These are phyloP conservation scores for Cephaloascus albidus DNA, from an alignment of 805 yeast species.

Conservation along the genomic window DNA sequence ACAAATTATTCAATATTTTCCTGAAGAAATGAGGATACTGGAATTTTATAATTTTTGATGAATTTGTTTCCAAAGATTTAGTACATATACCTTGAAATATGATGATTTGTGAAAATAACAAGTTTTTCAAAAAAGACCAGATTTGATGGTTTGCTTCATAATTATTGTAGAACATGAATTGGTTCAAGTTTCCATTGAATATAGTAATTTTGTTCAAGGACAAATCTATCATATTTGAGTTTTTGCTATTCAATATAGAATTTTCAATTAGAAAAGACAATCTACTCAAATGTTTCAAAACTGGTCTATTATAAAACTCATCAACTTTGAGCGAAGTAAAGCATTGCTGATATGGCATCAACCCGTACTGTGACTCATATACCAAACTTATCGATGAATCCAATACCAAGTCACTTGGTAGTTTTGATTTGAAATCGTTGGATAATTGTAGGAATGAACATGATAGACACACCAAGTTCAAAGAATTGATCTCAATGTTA, in stretches of 20 bases:
- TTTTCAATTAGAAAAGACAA: slow-evolving; percentile 36
- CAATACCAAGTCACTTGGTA: background rate
- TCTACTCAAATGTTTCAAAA: slow-evolving; percentile 37
- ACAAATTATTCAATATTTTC: slow-evolving; percentile 29
- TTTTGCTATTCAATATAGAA: slow-evolving; percentile 11
- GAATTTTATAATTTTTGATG: slow-evolving; percentile 6
- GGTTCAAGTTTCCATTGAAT: slow-evolving; percentile 17
- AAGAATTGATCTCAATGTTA: background rate
- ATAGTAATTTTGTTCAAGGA: slow-evolving; percentile 13
- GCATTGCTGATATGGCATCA: background rate
- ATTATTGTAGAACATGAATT: slow-evolving; percentile 4
- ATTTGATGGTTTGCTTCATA: slow-evolving; percentile 9
- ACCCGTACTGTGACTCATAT: background rate
- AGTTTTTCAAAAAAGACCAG: slow-evolving; percentile 29
- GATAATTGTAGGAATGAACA: background rate
- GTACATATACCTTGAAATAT: slow-evolving; percentile 41
- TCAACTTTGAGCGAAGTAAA: background rate
- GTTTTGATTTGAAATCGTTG: background rate
- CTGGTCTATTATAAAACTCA: slow-evolving; percentile 17
- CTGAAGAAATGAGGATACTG: slow-evolving; percentile 10
- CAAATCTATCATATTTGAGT: slow-evolving; percentile 10
- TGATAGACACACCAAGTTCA: background rate
- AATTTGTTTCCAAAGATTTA: slow-evolving; percentile 18
- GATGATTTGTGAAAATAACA: slow-evolving; percentile 38
- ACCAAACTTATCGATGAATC: background rate